A percentile compares a stretch with the other conserved stretches of the same genome.
Conservation (phyloP, 169 alveolate species). For the Eimeria brunetti region DNA sequence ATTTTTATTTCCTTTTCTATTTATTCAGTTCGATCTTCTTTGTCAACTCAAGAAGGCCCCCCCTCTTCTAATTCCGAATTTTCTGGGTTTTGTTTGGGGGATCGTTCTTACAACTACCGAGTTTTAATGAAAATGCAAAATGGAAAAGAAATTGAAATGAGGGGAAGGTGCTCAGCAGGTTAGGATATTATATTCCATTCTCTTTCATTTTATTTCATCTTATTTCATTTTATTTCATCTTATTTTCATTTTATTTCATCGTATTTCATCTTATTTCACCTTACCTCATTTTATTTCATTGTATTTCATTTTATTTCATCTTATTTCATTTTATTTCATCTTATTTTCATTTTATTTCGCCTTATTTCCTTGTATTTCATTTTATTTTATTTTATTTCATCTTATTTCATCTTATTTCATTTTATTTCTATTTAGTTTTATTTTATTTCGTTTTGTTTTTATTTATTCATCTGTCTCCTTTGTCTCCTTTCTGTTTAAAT, state of each 20-base stretch:
- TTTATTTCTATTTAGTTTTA: too few relatives aligned
- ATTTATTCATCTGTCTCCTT: too few relatives aligned
- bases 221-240: too few relatives aligned
- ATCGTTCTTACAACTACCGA: slow-evolving; percentile 86
- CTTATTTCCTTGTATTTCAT: neutral
- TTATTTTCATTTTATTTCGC: too few relatives aligned
- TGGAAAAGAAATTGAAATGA: slow-evolving; percentile 94
- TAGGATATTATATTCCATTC: too few relatives aligned
- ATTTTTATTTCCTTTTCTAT: neutral
- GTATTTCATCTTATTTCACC: neutral
- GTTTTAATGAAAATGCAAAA: slow-evolving; percentile 91
- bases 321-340: too few relatives aligned
- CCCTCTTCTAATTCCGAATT: too few relatives aligned
- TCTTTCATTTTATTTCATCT: neutral
- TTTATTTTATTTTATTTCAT: neutral
- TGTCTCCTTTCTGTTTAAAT: too few relatives aligned
- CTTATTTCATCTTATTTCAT: too few relatives aligned
- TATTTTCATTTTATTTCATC: too few relatives aligned
- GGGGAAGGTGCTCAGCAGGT: slow-evolving; percentile 98
- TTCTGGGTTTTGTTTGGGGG: slow-evolving; percentile 77
- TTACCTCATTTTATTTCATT: neutral
- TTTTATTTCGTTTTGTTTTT: too few relatives aligned
- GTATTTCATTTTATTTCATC: neutral
- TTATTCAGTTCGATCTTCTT: slow-evolving; percentile 6
- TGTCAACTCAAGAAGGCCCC: neutral